Percentiles rank a stretch among this genome's conserved stretches.
Conservation (phyloP, 1,284 basidiomycete species). For the Clitocybe nebularis region DNA sequence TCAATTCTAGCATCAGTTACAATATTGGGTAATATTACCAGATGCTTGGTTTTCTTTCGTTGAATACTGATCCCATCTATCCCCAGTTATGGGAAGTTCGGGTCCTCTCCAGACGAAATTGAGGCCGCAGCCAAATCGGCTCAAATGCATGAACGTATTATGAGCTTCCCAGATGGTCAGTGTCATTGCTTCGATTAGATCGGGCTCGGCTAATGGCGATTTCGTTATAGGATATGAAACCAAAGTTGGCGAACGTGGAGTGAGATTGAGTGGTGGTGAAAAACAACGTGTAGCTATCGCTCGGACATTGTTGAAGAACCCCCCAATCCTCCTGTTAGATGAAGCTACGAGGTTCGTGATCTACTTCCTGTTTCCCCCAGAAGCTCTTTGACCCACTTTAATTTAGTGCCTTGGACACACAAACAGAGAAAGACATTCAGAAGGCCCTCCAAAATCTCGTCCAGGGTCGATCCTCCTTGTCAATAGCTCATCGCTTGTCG, state of each 20-base stretch:
- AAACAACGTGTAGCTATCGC: slow-evolving; percentile 88
- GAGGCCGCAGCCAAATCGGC: slow-evolving; percentile 71
- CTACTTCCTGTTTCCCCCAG: background rate
- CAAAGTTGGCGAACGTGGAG: slow-evolving; percentile 67
- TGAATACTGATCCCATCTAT: slow-evolving; percentile 9
- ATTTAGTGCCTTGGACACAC: slow-evolving; percentile 72
- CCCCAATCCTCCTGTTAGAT: slow-evolving; percentile 80
- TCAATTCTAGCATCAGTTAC: slow-evolving; percentile 77
- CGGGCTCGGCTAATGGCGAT: slow-evolving; percentile 2
- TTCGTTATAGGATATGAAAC: slow-evolving; percentile 58
- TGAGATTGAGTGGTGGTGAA: slow-evolving; percentile 76
- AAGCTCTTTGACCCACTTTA: slow-evolving; percentile 4
- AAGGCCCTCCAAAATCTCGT: slow-evolving; percentile 73
- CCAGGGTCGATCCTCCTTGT: slow-evolving; percentile 68
- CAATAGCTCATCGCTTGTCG: slow-evolving; percentile 76
- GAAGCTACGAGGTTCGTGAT: slow-evolving; percentile 66
- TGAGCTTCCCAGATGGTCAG: slow-evolving; percentile 72
- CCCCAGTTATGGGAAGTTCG: slow-evolving; percentile 72
- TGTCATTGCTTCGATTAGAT: background rate
- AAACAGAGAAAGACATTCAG: slow-evolving; percentile 83
- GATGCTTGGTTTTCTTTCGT: slow-evolving; percentile 1
- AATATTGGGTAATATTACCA: slow-evolving; percentile 69
- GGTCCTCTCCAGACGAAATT: slow-evolving; percentile 64
- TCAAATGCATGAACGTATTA: slow-evolving; percentile 79
- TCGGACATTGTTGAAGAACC: slow-evolving; percentile 80